Evolutionary conservation across 306 rosid genomes (phyloP).

Genomic region (Cicer pinnatifidum): DNA sequence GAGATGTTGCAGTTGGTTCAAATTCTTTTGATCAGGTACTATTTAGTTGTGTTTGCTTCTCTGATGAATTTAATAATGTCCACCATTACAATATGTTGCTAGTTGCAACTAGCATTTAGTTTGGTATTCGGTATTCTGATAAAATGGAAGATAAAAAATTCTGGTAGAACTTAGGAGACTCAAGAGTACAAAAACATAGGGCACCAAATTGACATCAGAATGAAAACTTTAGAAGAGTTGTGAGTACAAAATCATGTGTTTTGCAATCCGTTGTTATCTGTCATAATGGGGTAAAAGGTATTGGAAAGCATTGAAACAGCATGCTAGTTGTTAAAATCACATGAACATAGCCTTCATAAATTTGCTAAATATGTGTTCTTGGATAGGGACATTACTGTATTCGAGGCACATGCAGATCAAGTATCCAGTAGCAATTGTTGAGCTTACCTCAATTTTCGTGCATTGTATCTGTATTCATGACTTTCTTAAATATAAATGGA

Average conservation of each 20-base stretch:
- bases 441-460: neutral
- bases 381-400: neutral
- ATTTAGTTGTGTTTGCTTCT: slow-evolving; percentile 3
- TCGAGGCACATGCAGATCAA: neutral
- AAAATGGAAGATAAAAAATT: slow-evolving; percentile 8
- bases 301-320: slow-evolving; percentile 12
- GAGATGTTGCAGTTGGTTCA: slow-evolving; percentile 68
- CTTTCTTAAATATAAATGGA: slow-evolving; percentile 15
- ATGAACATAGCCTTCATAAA: neutral
- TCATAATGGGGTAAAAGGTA: slow-evolving; percentile 2
- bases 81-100: slow-evolving; percentile 8
- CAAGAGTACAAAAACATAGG: too few species aligned
- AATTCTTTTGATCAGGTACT: slow-evolving; percentile 69
- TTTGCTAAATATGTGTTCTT: neutral
- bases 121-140: neutral
- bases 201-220: neutral
- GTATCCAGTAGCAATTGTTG: slow-evolving; percentile 13
- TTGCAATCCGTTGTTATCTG: neutral
- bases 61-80: neutral
- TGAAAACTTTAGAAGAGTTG: neutral
- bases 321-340: neutral
- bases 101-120: slow-evolving; percentile 7
- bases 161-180: too few species aligned
- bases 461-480: slow-evolving; percentile 21
- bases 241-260: neutral